A percentile compares a stretch with the other conserved stretches of the same genome.
phyloP scores from a whole-genome alignment of 768 basidiomycete species.

The Hirschioporus abietinus region DNA sequence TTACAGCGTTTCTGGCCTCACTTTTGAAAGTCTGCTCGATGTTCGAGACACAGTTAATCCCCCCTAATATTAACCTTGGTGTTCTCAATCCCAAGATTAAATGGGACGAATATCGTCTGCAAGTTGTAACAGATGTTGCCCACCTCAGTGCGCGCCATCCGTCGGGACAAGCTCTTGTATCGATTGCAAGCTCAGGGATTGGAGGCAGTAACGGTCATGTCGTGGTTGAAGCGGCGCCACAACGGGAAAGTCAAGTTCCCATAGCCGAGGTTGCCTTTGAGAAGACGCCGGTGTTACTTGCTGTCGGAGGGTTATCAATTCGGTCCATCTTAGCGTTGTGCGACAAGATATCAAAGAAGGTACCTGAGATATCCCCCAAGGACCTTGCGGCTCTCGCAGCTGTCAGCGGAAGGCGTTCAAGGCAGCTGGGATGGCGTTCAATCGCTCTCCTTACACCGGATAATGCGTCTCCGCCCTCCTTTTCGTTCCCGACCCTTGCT shows the following conservation, averaged over 20 bases:
- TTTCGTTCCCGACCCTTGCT: constrained; percentile 22
- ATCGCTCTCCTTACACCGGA: not conserved
- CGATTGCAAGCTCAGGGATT: not conserved
- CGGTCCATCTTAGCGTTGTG: not conserved
- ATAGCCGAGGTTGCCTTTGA: not conserved
- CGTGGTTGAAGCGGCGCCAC: not conserved
- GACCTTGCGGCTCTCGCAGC: not conserved
- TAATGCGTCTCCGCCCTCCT: constrained; percentile 13
- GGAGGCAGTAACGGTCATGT: not conserved
- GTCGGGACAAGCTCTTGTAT: not conserved
- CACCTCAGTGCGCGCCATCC: not conserved
- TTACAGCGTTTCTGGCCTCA: constrained; percentile 39
- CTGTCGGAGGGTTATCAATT: not conserved
- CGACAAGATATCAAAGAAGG: not conserved
- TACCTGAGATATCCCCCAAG: not conserved
- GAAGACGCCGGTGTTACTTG: not conserved
- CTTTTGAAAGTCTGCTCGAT: constrained; percentile 38
- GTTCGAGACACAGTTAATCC: constrained; percentile 29
- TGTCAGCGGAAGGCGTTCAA: not conserved
- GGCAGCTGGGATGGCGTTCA: not conserved
- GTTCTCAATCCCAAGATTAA: constrained; percentile 32
- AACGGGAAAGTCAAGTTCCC: not conserved
- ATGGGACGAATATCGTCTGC: constrained; percentile 22
- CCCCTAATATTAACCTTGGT: constrained; percentile 35
- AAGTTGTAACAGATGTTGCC: not conserved